These are phyloP conservation scores for Cytospora leucostoma DNA, from an alignment of 2,329 filamentous ascomycete genomes.

Conservation along the genomic window DNA sequence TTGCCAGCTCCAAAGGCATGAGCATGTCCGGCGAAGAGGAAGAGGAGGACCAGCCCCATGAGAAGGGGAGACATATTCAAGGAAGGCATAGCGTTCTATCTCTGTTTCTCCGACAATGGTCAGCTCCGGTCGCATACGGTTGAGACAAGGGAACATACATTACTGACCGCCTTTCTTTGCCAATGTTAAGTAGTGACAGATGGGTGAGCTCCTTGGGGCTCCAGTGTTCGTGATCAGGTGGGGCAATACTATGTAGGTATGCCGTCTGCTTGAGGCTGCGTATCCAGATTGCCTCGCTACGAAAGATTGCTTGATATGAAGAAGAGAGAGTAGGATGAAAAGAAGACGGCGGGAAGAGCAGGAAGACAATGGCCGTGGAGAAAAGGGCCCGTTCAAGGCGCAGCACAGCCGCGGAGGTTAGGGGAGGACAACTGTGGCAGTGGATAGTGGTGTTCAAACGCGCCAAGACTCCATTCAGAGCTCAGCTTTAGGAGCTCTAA, in stretches of 20 bases:
- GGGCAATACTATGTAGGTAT: neutral
- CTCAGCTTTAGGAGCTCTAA: conserved; percentile 14
- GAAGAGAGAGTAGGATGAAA: neutral
- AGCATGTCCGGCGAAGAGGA: conserved; percentile 67
- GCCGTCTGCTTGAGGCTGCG: conserved; percentile 6
- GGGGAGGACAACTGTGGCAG: conserved; percentile 4
- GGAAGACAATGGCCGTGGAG: neutral
- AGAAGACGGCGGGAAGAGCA: neutral
- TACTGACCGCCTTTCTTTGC: conserved; percentile 9
- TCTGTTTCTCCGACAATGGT: conserved; percentile 2
- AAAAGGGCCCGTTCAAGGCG: neutral
- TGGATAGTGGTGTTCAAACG: conserved; percentile 18
- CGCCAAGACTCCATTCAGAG: conserved; percentile 28
- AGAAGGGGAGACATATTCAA: conserved; percentile 52
- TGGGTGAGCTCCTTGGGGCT: conserved; percentile 16
- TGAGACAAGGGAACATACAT: neutral
- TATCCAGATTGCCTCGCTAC: conserved; percentile 6
- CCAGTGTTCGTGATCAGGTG: conserved; percentile 2
- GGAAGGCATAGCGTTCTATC: conserved; percentile 46
- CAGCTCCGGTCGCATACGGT: conserved; percentile 5
- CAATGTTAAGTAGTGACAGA: neutral
- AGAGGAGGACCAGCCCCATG: conserved; percentile 60
- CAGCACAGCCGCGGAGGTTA: neutral
- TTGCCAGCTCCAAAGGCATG: conserved; percentile 87
- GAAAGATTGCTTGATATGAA: neutral